A percentile compares a stretch with the other conserved stretches of the same genome.
Conservation (phyloP, 2,329 filamentous ascomycete species). For the Raffaelea deltoideospora region DNA sequence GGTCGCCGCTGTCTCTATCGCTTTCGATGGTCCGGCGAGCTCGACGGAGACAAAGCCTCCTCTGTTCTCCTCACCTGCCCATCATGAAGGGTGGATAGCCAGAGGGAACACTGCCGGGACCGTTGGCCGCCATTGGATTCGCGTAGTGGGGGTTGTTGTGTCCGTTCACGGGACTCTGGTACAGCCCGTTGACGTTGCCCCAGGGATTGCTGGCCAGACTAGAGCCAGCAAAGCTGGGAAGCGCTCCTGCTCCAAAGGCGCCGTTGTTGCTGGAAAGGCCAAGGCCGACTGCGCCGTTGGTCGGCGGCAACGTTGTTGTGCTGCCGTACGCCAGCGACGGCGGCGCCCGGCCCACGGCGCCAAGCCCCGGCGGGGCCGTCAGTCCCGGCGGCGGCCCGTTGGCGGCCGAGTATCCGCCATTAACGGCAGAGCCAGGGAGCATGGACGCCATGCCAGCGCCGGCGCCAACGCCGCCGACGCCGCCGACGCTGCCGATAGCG, state of each 20-base stretch:
- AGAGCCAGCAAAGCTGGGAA: background rate
- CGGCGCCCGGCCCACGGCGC: constrained; percentile 16
- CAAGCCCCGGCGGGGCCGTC: constrained; percentile 55
- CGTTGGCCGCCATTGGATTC: background rate
- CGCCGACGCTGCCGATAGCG: constrained; percentile 11
- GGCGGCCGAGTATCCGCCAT: constrained; percentile 51
- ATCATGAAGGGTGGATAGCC: constrained; percentile 15
- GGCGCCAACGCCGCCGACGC: constrained; percentile 33
- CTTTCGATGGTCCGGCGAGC: background rate
- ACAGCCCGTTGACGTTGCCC: constrained; percentile 7
- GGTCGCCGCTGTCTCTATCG: too few relatives aligned
- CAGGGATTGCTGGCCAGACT: constrained; percentile 8
- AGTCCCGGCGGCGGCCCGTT: constrained; percentile 74
- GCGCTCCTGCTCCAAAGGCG: background rate
- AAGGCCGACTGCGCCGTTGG: background rate
- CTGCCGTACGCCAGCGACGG: background rate
- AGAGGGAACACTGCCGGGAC: constrained; percentile 5
- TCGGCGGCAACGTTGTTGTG: background rate
- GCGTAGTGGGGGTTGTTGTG: constrained; percentile 3
- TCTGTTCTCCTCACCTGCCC: constrained; percentile 6
- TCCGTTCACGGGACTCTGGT: background rate
- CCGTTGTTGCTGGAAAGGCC: background rate
- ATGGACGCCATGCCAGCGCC: constrained; percentile 38
- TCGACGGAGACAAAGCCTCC: background rate
- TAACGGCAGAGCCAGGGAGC: constrained; percentile 19